phyloP scores from a whole-genome alignment of 768 basidiomycete genomes.

The Cubamyces lactineus region DNA sequence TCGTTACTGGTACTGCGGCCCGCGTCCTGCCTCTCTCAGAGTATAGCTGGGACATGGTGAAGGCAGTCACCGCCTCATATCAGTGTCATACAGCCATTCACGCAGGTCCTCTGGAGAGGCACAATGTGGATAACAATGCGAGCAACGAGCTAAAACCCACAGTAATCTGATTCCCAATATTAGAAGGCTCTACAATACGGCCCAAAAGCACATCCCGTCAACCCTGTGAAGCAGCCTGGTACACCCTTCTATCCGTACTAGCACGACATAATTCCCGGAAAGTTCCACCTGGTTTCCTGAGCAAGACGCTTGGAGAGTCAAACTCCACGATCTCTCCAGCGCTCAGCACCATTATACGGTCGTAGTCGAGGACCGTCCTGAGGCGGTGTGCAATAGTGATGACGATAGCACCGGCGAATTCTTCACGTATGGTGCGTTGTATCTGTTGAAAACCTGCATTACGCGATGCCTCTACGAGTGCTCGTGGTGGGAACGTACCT shows the following conservation, averaged over 20 bases:
- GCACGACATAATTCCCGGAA: constrained; percentile 73
- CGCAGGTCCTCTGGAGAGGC: too few species aligned
- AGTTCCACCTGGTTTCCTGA: constrained; percentile 54
- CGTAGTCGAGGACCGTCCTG: constrained; percentile 77
- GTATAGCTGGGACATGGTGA: too few species aligned
- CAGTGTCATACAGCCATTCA: too few species aligned
- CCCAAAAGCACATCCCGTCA: not conserved
- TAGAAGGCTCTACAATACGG: not conserved
- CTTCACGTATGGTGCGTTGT: constrained; percentile 73
- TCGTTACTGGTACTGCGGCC: too few species aligned
- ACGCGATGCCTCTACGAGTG: not conserved
- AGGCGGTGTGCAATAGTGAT: constrained; percentile 85
- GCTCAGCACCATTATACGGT: constrained; percentile 73
- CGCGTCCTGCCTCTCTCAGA: too few species aligned
- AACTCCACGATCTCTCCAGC: constrained; percentile 77
- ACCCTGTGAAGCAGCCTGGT: constrained; percentile 16
- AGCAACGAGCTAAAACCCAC: too few species aligned
- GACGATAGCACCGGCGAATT: constrained; percentile 70
- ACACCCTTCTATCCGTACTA: constrained; percentile 42
- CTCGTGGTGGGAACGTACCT: constrained; percentile 41
- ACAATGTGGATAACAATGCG: too few species aligned
- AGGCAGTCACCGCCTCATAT: too few species aligned
- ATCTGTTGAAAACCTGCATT: constrained; percentile 45
- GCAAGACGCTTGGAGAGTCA: constrained; percentile 62
- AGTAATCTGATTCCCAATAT: not conserved